Base-by-base conservation (phyloP, 176 grass and related monocot species). In the Avena sativa region DNA sequence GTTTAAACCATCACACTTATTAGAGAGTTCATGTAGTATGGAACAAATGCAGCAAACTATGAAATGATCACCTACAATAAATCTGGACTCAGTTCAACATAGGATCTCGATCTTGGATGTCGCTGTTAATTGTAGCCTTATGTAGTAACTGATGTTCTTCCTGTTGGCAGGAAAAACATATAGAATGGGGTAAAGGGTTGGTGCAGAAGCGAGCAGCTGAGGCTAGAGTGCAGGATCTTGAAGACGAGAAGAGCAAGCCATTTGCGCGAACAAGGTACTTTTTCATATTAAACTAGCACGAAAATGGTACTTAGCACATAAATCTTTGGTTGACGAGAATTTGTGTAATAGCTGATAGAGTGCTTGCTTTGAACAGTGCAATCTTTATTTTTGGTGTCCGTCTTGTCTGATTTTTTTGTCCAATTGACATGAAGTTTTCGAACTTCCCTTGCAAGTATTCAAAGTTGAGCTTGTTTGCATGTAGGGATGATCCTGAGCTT, bases 181-280 rank as follows among this genome's bases (percentile, higher is more conserved):
- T 98, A 84, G 93, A 92, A 80, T 96, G 96, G 96, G 93, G 96
- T 86, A 98, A 94, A 87, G 93, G 96, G 9, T 88, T 98, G 81
- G 96, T 84, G 25, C 96, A 98, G 85, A 98, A 98, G 87, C 85
- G 93, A 69, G 86, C 95, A 90, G 92, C 90, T n/a, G 96, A 98
- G 68, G 84, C 88, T 86, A 94, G 69, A 81, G 44, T 82, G 12
- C 47, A 88, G 59, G 93, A 95, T 34, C 83, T 96, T 85, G 92
- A 98, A 90, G 57, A 53, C 71, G 96, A 96, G 88, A 92, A 91
- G 89, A 72, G 57, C 19, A 91, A 91, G 69, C 96, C 96, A 86
- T 98, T 98, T 92, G 96, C 96, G 47, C 89, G 93, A 79, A 85
- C 93, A 32, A 98, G 92, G 96, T 96, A 90, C 68, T 23, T 75